Percentiles rank a stretch among this genome's conserved stretches.
Conservation (phyloP, 441 rosid genomes). For the Erodium texanum region DNA sequence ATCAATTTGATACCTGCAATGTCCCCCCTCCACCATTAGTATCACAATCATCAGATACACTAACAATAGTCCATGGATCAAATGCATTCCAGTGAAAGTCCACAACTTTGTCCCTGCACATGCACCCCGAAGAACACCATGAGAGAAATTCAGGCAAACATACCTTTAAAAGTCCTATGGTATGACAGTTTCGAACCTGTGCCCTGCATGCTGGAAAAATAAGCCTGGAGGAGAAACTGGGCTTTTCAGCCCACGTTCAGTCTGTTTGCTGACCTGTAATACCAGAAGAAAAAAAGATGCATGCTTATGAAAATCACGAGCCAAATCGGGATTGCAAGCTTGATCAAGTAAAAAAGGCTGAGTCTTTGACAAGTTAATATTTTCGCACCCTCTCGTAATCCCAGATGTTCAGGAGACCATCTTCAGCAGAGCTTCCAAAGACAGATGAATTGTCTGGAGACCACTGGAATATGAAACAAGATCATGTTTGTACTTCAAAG, state of each 20-base stretch:
- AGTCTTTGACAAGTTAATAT: not conserved
- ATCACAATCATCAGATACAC: constrained; percentile 97
- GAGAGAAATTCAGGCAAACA: not conserved
- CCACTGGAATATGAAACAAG: constrained; percentile 50
- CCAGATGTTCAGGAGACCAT: constrained; percentile 93
- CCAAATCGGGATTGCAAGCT: not conserved
- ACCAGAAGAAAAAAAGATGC: not conserved
- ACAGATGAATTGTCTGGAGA: constrained; percentile 89
- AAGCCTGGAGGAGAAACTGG: constrained; percentile 71
- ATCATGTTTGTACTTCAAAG: not conserved
- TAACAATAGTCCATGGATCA: constrained; percentile 95
- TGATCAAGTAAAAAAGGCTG: not conserved
- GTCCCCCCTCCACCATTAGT: constrained; percentile 97
- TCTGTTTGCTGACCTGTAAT: constrained; percentile 63
- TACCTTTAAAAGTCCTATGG: not conserved
- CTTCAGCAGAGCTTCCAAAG: constrained; percentile 98
- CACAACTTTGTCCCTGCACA: constrained; percentile 82
- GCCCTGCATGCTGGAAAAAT: constrained; percentile 98
- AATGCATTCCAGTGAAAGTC: constrained; percentile 89
- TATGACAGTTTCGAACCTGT: constrained; percentile 43
- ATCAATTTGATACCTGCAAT: constrained; percentile 49
- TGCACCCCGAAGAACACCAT: not conserved
- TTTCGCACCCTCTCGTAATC: constrained; percentile 73
- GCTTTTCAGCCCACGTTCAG: constrained; percentile 36
- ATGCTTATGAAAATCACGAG: not conserved